Evolutionary conservation across 2,329 filamentous ascomycete genomes (phyloP).

Genomic region (Microdochium bolleyi): DNA sequence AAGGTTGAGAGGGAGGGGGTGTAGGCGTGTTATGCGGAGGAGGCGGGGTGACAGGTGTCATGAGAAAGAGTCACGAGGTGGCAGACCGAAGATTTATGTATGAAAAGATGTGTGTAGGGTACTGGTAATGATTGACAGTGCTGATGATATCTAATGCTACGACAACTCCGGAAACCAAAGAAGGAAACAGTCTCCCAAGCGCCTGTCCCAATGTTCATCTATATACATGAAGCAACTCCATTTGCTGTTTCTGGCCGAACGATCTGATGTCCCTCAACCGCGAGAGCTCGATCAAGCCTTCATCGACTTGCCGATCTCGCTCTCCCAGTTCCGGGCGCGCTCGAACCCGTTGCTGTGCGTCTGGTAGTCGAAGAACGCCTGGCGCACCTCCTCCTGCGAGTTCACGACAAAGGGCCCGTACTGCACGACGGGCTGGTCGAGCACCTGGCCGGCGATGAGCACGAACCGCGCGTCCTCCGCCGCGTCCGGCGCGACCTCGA

Average conservation of each 20-base stretch:
- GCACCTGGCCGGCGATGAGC: constrained; percentile 61
- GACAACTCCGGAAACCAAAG: too few relatives aligned
- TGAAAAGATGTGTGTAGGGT: not conserved
- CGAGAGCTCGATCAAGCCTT: not conserved
- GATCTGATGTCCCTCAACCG: too few relatives aligned
- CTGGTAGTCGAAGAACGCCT: constrained; percentile 61
- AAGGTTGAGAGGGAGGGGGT: not conserved
- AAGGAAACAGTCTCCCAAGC: too few relatives aligned
- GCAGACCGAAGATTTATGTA: not conserved
- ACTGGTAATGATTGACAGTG: too few relatives aligned
- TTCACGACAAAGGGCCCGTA: constrained; percentile 64
- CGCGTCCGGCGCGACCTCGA: constrained; percentile 59
- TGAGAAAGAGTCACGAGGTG: not conserved
- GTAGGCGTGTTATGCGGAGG: not conserved
- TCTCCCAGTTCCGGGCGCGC: constrained; percentile 60
- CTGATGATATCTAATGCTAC: too few relatives aligned
- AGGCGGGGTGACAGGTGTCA: not conserved
- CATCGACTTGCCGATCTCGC: constrained; percentile 36
- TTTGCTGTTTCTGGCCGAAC: too few relatives aligned
- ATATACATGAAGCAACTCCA: too few relatives aligned
- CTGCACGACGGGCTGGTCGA: constrained; percentile 63
- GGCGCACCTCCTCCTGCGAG: constrained; percentile 53
- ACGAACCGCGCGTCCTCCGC: constrained; percentile 43
- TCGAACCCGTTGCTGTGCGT: constrained; percentile 61
- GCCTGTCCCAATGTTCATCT: too few relatives aligned